Evolutionary conservation across 2,329 filamentous ascomycete species (phyloP).

Genomic region (Xylaria sp.): DNA sequence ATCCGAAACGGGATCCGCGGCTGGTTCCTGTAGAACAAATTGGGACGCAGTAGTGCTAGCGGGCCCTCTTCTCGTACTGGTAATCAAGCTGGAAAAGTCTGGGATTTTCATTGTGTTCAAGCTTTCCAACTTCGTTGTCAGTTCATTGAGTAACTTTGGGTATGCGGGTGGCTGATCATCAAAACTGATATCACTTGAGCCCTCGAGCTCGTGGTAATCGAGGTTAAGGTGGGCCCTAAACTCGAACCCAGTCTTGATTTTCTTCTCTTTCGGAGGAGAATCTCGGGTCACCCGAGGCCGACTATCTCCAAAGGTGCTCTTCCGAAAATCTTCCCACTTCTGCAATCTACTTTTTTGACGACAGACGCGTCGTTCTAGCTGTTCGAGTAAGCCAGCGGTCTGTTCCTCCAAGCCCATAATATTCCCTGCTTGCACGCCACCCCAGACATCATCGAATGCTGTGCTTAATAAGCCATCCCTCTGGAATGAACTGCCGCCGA

Average conservation of each 20-base stretch:
- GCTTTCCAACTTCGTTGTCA: constrained; percentile 49
- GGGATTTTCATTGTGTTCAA: constrained; percentile 39
- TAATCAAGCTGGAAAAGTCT: constrained; percentile 37
- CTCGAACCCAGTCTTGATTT: constrained; percentile 57
- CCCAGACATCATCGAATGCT: constrained; percentile 75
- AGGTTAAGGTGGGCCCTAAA: constrained; percentile 60
- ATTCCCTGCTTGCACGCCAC: constrained; percentile 64
- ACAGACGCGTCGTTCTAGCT: constrained; percentile 71
- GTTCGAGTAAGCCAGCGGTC: constrained; percentile 64
- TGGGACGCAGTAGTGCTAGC: constrained; percentile 11
- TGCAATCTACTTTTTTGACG: constrained; percentile 71
- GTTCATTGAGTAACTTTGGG: constrained; percentile 46
- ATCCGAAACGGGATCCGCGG: constrained; percentile 49
- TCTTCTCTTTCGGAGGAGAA: constrained; percentile 32
- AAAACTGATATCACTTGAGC: constrained; percentile 17
- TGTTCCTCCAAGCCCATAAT: constrained; percentile 61
- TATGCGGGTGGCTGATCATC: constrained; percentile 50
- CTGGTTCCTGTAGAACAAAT: constrained; percentile 15
- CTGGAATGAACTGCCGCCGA: constrained; percentile 64
- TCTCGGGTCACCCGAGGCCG: constrained; percentile 34
- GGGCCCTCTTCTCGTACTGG: constrained; percentile 24
- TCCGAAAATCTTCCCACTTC: constrained; percentile 74
- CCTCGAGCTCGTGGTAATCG: constrained; percentile 47
- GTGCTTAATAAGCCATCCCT: constrained; percentile 69
- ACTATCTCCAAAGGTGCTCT: constrained; percentile 50